phyloP scores from a whole-genome alignment of 2,329 filamentous ascomycete genomes.

The Penicillium sp. region DNA sequence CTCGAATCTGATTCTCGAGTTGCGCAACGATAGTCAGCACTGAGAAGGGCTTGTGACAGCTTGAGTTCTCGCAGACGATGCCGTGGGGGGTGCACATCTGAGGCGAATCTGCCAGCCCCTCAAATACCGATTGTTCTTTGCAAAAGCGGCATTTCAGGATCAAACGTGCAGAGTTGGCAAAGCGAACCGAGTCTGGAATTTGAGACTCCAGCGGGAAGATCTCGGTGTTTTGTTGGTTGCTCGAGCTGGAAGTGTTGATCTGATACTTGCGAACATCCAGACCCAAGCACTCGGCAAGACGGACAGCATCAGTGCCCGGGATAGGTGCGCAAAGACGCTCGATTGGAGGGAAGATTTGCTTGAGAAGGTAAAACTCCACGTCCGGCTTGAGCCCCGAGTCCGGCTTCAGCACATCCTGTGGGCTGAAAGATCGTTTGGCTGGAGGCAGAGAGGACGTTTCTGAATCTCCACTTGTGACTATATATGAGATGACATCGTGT shows the following conservation, averaged over 20 bases:
- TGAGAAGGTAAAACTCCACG: slow-evolving; percentile 96
- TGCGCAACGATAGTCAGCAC: slow-evolving; percentile 76
- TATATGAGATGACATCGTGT: slow-evolving; percentile 93
- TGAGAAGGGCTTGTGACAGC: slow-evolving; percentile 60
- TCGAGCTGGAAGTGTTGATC: slow-evolving; percentile 54
- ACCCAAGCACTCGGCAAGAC: slow-evolving; percentile 87
- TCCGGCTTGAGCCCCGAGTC: slow-evolving; percentile 74
- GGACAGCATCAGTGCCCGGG: slow-evolving; percentile 79
- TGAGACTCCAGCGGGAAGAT: slow-evolving; percentile 91
- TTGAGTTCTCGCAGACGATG: slow-evolving; percentile 59
- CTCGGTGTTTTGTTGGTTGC: slow-evolving; percentile 55
- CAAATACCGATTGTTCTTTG: slow-evolving; percentile 65
- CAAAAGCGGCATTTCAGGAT: slow-evolving; percentile 75
- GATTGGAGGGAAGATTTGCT: slow-evolving; percentile 96
- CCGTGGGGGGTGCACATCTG: slow-evolving; percentile 66
- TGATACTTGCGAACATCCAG: slow-evolving; percentile 85
- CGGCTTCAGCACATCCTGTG: slow-evolving; percentile 74
- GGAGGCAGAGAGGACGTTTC: slow-evolving; percentile 58
- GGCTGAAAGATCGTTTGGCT: slow-evolving; percentile 82
- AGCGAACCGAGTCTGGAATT: slow-evolving; percentile 84
- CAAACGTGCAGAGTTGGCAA: slow-evolving; percentile 71
- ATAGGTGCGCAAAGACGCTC: slow-evolving; percentile 97
- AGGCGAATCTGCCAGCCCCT: slow-evolving; percentile 60
- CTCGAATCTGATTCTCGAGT: slow-evolving; percentile 75
- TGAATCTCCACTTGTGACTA: slow-evolving; percentile 67